These are phyloP conservation scores for Chrysanthemum makinoi DNA, from an alignment of 129 eudicot genomes.

Conservation along the genomic window DNA sequence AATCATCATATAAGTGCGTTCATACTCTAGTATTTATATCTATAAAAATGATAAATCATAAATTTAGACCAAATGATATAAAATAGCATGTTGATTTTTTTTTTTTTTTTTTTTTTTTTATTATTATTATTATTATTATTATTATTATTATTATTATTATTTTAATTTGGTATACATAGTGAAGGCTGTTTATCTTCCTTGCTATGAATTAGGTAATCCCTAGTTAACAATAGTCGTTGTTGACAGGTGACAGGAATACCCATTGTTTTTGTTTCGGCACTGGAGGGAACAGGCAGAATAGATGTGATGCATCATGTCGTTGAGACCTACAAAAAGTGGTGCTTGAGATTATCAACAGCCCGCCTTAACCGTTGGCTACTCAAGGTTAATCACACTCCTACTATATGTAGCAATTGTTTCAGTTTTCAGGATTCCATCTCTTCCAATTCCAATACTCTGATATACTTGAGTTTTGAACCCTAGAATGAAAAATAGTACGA, in stretches of 20 bases:
- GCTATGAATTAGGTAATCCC: neutral
- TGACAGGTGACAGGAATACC: conserved; percentile 92
- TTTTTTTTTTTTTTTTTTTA: neutral
- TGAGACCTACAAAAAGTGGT: conserved; percentile 89
- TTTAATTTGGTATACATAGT: neutral
- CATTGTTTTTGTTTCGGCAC: conserved; percentile 84
- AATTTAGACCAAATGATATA: no score
- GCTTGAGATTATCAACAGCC: conserved; percentile 84
- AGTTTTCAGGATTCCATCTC: neutral
- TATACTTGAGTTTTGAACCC: neutral
- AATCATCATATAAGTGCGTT: no score
- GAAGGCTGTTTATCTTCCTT: no score
- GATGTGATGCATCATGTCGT: conserved; percentile 76
- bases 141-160: no score
- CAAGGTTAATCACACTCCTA: conserved; percentile 43
- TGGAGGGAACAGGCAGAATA: conserved; percentile 74
- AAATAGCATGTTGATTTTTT: no score
- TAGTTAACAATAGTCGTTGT: neutral
- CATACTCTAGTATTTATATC: no score
- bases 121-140: no score
- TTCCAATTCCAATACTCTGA: neutral
- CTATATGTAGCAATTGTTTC: neutral
- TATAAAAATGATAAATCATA: no score
- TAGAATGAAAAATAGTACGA: neutral
- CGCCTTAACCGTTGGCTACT: conserved; percentile 91